Evolutionary conservation across 345 rosid genomes (phyloP), one percentile per base, ranked within the genome.

Genomic region (Capsella bursapastoris): DNA sequence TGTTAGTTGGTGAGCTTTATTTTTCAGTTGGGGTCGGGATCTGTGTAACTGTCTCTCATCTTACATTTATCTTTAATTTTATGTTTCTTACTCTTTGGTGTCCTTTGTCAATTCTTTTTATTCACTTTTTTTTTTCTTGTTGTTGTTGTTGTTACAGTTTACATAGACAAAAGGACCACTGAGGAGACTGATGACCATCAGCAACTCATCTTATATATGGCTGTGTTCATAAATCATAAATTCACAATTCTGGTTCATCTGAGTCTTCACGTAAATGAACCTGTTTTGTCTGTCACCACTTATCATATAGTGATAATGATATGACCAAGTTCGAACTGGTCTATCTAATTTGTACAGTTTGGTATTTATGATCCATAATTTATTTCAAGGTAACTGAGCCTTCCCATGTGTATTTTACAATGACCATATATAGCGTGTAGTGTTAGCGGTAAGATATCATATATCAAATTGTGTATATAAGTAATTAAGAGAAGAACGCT

Each of bases 11-110:
- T 49, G 78, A 48, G 45, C 37, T 7, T 28, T 37, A 16, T 57
- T 58, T 22, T 58, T 66, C 61, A 74, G 78, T 58, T 66, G 67
- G 60, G 67, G 41, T 74, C 2, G 78, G 78, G 78, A 66, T 74
- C 67, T 58, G 72, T 74, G 67, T 49, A 57, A 58, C 65, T 15
- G 58, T 64, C 71, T 64, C 71, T 34, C 64, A 64, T 11, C 49
- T 37, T 71, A 40, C 60, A 60, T 50, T 49, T 4, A 10, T 38
- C 31, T 60, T 32, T 44, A 44, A 5, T 44, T 43, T 32, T 68
- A 45, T 68, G 63, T 12, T 68, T 68, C 32, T 18, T 56, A 16
- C 43, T 55, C 8, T 4, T 68, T 15, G 18, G 43, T 69, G 62
- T 22, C 14, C 6, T 45, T 57, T 4, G 35, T 7, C 35, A 44